Evolutionary conservation across 768 basidiomycete genomes (phyloP), one percentile per base, ranked within the genome.

Genomic region (Xerocomus brunneocitrinus): DNA sequence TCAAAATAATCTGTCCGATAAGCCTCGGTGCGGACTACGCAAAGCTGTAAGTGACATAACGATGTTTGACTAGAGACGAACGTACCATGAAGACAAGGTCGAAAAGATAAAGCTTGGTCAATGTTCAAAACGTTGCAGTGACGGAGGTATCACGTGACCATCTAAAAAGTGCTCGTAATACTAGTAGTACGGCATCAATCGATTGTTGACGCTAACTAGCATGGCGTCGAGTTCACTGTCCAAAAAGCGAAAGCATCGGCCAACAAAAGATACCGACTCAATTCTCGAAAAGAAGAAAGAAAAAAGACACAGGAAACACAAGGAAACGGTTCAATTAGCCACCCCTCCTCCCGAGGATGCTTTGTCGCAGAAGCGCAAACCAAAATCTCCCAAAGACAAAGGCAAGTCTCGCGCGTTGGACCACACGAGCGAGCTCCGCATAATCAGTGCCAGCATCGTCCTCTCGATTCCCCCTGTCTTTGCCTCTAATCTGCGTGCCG

Each of bases 391-490:
- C 39, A 65, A 58, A 49, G 68, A 67, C 55, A 79, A 77, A 61
- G 70, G 68, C 14, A 77, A 77, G 61, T 67, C 64, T 22, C 67
- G 67, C 50, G 55, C 53, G 22, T 61, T 60, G 49, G 71, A 74
- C 38, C 38, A 43, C 22, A 62, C 53, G 54, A 71, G 71, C 27
- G 82, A 89, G 64, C 91, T 91, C 64, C 73, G 76, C 54, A 65
- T 82, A 49, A 71, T 91, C 64, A 75, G 75, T 47, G 79, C 89
- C n/a, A 78, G 81, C 30, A 74, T 94, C 50, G 73, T 79, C 25
- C 73, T 95, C 39, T 84, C 89, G 9, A 78, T 97, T 14, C 81
- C 94, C 28, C 94, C 94, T 1, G 77, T 87, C 40, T 95, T 92
- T 67, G 80, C 89, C 14, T 77, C 73, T 40, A 81, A 88, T 69